phyloP scores from a whole-genome alignment of 2,329 filamentous ascomycete genomes.

The Alternaria metachromatica region DNA sequence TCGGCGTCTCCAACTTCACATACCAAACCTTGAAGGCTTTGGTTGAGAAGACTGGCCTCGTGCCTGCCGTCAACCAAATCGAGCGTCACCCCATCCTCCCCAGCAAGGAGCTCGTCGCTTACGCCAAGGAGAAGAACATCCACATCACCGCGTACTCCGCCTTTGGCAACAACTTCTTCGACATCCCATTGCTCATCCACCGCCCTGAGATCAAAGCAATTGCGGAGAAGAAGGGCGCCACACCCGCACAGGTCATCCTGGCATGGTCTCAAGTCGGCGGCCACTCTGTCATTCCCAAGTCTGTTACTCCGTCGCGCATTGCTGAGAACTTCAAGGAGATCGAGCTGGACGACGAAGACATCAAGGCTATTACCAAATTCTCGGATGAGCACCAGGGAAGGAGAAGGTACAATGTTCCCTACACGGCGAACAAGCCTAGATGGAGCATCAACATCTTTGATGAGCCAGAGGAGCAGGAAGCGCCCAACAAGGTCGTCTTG shows the following conservation, averaged over 20 bases:
- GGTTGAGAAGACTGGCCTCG: constrained; percentile 55
- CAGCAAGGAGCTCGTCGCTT: constrained; percentile 38
- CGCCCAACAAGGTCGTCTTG: constrained; percentile 54
- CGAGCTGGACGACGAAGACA: constrained; percentile 31
- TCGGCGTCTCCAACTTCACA: constrained; percentile 43
- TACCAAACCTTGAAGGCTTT: constrained; percentile 57
- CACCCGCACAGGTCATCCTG: constrained; percentile 79
- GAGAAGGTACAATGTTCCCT: constrained; percentile 60
- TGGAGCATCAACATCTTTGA: constrained; percentile 65
- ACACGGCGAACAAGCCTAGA: constrained; percentile 55
- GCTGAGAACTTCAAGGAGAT: constrained; percentile 40
- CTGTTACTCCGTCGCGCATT: constrained; percentile 37
- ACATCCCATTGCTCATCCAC: constrained; percentile 68
- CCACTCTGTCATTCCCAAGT: constrained; percentile 41
- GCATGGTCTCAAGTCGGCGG: constrained; percentile 79
- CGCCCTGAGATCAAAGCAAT: constrained; percentile 72
- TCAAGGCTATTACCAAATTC: constrained; percentile 49
- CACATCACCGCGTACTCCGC: constrained; percentile 53
- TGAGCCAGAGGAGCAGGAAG: constrained; percentile 60
- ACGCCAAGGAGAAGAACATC: constrained; percentile 40
- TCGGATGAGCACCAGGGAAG: constrained; percentile 62
- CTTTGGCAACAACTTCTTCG: constrained; percentile 49
- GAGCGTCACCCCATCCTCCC: constrained; percentile 41
- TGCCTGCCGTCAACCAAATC: constrained; percentile 41
- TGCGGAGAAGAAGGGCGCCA: constrained; percentile 68